These are phyloP conservation scores for Wickerhamiella hasegawae DNA, from an alignment of 805 yeast species.

Conservation along the genomic window DNA sequence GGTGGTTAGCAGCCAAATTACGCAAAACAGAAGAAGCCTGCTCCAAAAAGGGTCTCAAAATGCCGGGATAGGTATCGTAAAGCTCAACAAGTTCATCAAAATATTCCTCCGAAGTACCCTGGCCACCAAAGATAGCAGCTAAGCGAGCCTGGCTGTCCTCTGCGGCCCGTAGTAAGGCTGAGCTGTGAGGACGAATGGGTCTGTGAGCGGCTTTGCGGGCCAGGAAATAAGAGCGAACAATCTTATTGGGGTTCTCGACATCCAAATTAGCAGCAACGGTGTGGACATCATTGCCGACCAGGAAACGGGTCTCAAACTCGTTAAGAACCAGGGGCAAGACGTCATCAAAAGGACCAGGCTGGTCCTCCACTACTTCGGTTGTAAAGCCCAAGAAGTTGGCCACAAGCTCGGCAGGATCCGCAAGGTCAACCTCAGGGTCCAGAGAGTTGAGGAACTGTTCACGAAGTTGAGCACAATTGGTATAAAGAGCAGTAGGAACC, in stretches of 20 bases:
- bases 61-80: slow-evolving; percentile 58
- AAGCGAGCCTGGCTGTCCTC: slow-evolving; percentile 40
- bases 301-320: slow-evolving; percentile 74
- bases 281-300: slow-evolving; percentile 70
- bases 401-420: slow-evolving; percentile 70
- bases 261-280: slow-evolving; percentile 64
- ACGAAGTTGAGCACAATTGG: slow-evolving; percentile 72
- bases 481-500: slow-evolving; percentile 67
- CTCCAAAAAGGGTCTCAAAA: slow-evolving; percentile 54
- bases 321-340: slow-evolving; percentile 52
- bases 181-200: slow-evolving; percentile 33
- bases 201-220: slow-evolving; percentile 36
- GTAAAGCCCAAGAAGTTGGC: slow-evolving; percentile 60
- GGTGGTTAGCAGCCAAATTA: slow-evolving; percentile 49
- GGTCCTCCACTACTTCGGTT: slow-evolving; percentile 21
- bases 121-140: slow-evolving; percentile 93
- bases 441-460: slow-evolving; percentile 50
- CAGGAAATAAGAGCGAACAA: slow-evolving; percentile 64
- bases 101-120: slow-evolving; percentile 95
- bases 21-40: slow-evolving; percentile 55
- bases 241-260: slow-evolving; percentile 47
- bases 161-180: slow-evolving; percentile 53
- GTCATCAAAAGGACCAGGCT: slow-evolving; percentile 44
- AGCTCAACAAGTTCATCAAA: slow-evolving; percentile 89
- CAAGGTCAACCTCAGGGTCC: slow-evolving; percentile 77